Base-by-base conservation (phyloP, 1,139 yeast species). In the Starmera stellimalicola region DNA sequence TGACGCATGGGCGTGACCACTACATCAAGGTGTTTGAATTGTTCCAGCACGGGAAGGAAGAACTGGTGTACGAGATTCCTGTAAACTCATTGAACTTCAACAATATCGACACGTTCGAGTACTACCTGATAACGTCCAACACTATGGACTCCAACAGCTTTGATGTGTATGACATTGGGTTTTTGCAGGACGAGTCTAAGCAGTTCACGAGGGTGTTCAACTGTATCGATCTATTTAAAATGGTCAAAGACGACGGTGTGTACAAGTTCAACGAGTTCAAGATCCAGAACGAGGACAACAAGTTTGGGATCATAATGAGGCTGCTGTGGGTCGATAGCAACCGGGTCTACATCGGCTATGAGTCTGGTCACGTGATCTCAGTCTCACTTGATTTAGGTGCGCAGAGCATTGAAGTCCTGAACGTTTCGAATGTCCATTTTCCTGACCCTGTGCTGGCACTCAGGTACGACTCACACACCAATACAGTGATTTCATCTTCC, bases 1-100 rank as follows among this genome's bases (percentile, higher is more conserved):
- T 74, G 20, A 69, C 76, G 1, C 82, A 76, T 45, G 71, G 75
- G 0, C 60, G 73, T 40, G 83, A 76, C 45, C 65, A 74, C 1
- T 54, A 57, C 14, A 49, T 73, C 7, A 63, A 63, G 32, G 51
- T 75, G 11, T 75, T 81, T 81, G 47, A 56, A 24, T 33, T 66
- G 6, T 43, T 45, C 30, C n/a, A n/a, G n/a, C 38, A 40, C 17
- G 31, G 22, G 1, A 8, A 12, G 14, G 28, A 31, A 24, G 16
- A 38, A 14, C 23, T 38, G 7, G 33, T 42, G 0, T 59, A 60
- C 34, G 64, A 65, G 23, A 51, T 73, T 34, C 80, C 81, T 0
- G 71, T 73, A 16, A 76, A 76, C 48, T 52, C 74, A 2, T 54
- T 75, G 42, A 75, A 75, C 46, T 76, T 70, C 45, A 62, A 76